These are phyloP conservation scores for Articulospora tetracladia DNA, from an alignment of 495 filamentous ascomycete genomes.

Conservation along the genomic window DNA sequence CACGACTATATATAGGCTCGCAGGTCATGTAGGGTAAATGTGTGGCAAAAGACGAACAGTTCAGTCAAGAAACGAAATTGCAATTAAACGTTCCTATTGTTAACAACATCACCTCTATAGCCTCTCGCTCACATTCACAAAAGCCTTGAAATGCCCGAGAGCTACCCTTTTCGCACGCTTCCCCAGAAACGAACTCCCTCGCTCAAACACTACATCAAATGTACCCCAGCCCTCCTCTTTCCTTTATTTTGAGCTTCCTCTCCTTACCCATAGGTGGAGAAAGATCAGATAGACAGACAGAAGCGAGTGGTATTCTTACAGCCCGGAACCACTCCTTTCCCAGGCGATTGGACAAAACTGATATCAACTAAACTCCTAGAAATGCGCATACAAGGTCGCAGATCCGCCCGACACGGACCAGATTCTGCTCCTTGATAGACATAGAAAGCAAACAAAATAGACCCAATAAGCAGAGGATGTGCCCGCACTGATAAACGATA, in stretches of 20 bases:
- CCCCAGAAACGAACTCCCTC: background rate
- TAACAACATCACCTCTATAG: background rate
- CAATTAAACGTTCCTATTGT: conserved; percentile 16
- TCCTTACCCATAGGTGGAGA: background rate
- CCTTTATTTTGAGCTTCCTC: background rate
- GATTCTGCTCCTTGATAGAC: background rate
- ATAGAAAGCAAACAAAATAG: background rate
- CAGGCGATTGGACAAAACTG: background rate
- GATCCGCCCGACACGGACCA: background rate
- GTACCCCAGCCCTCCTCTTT: background rate
- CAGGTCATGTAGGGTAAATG: no score
- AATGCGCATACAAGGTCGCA: background rate
- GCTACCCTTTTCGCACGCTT: background rate
- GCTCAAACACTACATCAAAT: background rate
- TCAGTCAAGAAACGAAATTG: conserved; percentile 14
- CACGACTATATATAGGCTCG: no score
- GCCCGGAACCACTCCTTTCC: conserved; percentile 1
- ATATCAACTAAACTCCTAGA: background rate
- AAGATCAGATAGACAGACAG: background rate
- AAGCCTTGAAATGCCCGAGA: background rate
- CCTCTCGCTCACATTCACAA: background rate
- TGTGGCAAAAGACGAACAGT: no score
- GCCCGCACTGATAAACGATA: conserved; percentile 4
- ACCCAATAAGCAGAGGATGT: background rate
- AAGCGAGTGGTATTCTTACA: conserved; percentile 5